phyloP scores from a whole-genome alignment of 176 grass and related monocot species.

The Zizania latifolia region DNA sequence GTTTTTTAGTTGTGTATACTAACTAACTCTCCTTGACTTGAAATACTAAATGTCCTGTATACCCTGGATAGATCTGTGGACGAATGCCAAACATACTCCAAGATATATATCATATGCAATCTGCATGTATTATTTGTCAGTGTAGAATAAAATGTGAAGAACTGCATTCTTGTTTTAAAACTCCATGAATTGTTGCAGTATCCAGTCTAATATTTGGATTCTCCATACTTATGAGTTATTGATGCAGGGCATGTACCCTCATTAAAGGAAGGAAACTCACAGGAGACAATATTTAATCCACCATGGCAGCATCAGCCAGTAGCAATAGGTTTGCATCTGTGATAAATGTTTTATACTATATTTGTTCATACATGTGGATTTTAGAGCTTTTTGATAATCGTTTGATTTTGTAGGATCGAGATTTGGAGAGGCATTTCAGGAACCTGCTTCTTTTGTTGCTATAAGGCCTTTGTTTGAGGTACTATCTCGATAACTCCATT shows the following conservation, averaged over 20 bases:
- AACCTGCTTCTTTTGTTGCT: constrained; percentile 82
- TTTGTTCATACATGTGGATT: not conserved
- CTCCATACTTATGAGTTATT: not conserved
- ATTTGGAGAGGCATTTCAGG: constrained; percentile 95
- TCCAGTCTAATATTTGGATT: constrained; percentile 26
- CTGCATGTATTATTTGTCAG: not conserved
- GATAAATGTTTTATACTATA: not conserved
- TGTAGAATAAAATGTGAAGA: not conserved
- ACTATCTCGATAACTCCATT: not conserved
- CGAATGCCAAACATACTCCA: not conserved
- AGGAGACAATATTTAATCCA: constrained; percentile 89
- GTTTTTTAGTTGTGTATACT: not conserved
- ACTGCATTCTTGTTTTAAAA: not conserved
- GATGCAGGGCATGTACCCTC: constrained; percentile 75
- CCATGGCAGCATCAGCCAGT: constrained; percentile 87
- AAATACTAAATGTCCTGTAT: constrained; percentile 16
- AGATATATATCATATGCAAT: not conserved
- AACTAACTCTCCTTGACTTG: not conserved
- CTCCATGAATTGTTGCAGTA: not conserved
- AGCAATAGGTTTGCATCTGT: constrained; percentile 52
- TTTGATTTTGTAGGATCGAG: constrained; percentile 54
- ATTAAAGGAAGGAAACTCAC: constrained; percentile 84
- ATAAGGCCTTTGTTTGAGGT: constrained; percentile 84
- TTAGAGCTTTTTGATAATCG: not conserved
- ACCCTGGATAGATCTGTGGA: not conserved